Conservation (phyloP, 1,284 basidiomycete species). For the Macrocystidia cucumis region DNA sequence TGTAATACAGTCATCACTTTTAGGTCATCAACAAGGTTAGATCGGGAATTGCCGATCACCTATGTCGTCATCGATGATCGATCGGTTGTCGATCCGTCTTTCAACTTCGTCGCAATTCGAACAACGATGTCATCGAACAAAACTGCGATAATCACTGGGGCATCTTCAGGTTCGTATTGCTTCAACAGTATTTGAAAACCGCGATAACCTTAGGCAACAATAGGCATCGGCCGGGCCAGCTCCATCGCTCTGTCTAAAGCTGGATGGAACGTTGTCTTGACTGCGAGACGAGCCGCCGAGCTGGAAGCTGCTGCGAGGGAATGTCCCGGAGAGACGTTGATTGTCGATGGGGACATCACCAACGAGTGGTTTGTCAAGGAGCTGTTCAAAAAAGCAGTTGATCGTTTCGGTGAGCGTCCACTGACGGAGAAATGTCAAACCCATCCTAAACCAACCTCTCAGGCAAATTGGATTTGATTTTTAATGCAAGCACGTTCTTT, state of each 20-base stretch:
- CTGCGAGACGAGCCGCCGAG: slow-evolving; percentile 47
- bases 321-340: slow-evolving; percentile 35
- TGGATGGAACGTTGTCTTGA: slow-evolving; percentile 54
- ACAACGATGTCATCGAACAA: slow-evolving; percentile 13
- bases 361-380: slow-evolving; percentile 48
- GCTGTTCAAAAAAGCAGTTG: slow-evolving; percentile 50
- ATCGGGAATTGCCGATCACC: slow-evolving; percentile 4
- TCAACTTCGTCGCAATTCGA: not conserved
- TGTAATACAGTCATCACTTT: not conserved
- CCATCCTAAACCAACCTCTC: slow-evolving; percentile 1
- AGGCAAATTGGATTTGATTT: slow-evolving; percentile 72
- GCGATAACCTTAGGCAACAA: too few relatives aligned
- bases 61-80: slow-evolving; percentile 6
- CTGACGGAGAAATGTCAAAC: not conserved
- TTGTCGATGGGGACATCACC: slow-evolving; percentile 56
- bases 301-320: slow-evolving; percentile 49
- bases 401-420: slow-evolving; percentile 44
- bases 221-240: slow-evolving; percentile 27
- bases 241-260: slow-evolving; percentile 43
- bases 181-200: not conserved
- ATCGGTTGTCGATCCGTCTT: not conserved
- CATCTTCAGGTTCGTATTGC: slow-evolving; percentile 25
- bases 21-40: too few relatives aligned
- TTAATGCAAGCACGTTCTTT: slow-evolving; percentile 53
- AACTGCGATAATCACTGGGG: slow-evolving; percentile 29